Conservation (phyloP, 2,329 filamentous ascomycete species). For the Aureobasidium sp. region DNA sequence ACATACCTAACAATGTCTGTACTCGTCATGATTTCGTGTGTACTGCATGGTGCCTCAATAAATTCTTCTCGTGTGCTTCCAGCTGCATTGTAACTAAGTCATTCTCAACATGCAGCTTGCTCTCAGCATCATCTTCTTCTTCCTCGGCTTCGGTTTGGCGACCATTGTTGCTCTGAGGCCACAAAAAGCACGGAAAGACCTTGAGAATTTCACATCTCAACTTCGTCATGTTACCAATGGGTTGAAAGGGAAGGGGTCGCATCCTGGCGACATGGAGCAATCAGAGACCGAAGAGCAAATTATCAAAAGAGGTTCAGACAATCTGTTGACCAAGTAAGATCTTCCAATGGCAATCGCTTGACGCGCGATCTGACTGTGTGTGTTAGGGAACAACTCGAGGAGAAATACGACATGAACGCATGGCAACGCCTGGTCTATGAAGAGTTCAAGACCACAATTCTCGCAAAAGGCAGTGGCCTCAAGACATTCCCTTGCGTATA, state of each 20-base stretch:
- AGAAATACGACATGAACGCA: conserved; percentile 16
- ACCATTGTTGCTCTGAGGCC: conserved; percentile 15
- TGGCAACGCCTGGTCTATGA: conserved; percentile 18
- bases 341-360: not conserved
- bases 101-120: conserved; percentile 16
- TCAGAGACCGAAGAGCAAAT: not conserved
- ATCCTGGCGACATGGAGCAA: not conserved
- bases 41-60: not conserved
- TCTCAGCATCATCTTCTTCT: conserved; percentile 16
- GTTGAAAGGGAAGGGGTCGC: not conserved
- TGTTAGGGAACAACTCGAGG: conserved; percentile 15
- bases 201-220: not conserved
- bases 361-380: not conserved
- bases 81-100: not conserved
- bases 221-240: conserved; percentile 11
- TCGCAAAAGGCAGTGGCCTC: conserved; percentile 16
- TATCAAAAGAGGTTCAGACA: not conserved
- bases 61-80: not conserved
- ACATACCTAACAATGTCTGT: not conserved
- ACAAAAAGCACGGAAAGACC: conserved; percentile 13
- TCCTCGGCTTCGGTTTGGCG: conserved; percentile 15
- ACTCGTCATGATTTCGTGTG: not conserved
- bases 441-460: conserved; percentile 18
- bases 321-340: conserved; percentile 6
- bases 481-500: conserved; percentile 18